A percentile compares a stretch with the other conserved stretches of the same genome.
Evolutionary conservation across 2,329 filamentous ascomycete genomes (phyloP).

Genomic region (Fonsecaea nubica): DNA sequence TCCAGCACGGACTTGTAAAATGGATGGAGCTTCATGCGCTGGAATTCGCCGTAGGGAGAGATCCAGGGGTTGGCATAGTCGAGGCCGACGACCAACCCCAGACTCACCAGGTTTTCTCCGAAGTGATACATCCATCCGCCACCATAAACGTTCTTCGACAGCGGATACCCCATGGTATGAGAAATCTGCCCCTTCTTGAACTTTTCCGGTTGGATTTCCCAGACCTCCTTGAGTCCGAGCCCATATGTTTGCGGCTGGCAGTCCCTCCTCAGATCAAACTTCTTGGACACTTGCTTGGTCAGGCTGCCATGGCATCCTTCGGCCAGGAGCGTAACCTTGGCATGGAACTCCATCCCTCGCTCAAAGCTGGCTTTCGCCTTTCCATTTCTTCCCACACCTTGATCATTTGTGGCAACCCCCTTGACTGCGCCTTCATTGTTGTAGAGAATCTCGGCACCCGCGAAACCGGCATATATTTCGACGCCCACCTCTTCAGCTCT

Average conservation of each 20-base stretch:
- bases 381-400: conserved; percentile 81
- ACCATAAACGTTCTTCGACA: conserved; percentile 88
- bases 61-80: conserved; percentile 98
- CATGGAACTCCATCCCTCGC: conserved; percentile 98
- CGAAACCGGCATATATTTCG: conserved; percentile 95
- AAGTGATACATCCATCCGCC: conserved; percentile 99
- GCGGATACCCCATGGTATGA: conserved; percentile 91
- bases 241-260: conserved; percentile 96
- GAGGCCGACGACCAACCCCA: conserved; percentile 89
- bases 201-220: conserved; percentile 93
- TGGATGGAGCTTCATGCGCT: conserved; percentile 98
- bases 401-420: conserved; percentile 94
- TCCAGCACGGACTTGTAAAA: conserved; percentile 85
- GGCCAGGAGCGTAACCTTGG: conserved; percentile 85
- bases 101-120: conserved; percentile 91
- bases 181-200: conserved; percentile 84
- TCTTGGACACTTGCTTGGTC: conserved; percentile 92
- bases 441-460: conserved; percentile 91
- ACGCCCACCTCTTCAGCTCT: conserved; percentile 96
- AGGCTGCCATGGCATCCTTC: conserved; percentile 96
- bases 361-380: conserved; percentile 90
- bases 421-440: conserved; percentile 83
- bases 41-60: conserved; percentile 93
- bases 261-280: conserved; percentile 86
- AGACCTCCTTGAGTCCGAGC: conserved; percentile 93